These are phyloP conservation scores for Quercus cerris DNA, from an alignment of 306 rosid genomes.

Conservation along the genomic window DNA sequence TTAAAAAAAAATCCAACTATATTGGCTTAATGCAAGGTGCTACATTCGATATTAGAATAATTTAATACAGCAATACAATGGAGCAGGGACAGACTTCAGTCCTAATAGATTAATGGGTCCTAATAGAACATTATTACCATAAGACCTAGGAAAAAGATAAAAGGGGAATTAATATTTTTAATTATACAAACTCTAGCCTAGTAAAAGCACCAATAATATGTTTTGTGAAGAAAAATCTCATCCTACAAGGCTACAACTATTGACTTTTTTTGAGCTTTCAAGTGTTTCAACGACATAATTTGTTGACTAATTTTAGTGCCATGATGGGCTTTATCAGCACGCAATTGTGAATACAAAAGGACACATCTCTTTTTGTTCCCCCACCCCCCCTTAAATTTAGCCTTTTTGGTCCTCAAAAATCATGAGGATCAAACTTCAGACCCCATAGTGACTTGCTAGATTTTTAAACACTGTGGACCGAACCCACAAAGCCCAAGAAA, in stretches of 20 bases:
- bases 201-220: no score
- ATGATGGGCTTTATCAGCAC: not conserved
- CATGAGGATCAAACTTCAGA: not conserved
- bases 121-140: no score
- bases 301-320: not conserved
- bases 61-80: no score
- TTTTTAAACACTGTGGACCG: not conserved
- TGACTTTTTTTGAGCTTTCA: not conserved
- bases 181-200: no score
- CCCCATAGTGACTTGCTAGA: not conserved
- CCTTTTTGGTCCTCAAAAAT: not conserved
- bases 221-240: no score
- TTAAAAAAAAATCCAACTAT: fast-evolving
- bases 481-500: not conserved
- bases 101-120: no score
- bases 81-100: no score
- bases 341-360: no score
- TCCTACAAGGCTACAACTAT: not conserved
- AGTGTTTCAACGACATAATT: not conserved
- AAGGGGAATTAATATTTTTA: no score
- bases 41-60: no score
- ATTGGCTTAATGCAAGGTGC: no score
- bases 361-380: not conserved
- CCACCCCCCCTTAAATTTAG: not conserved
- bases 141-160: no score